These are phyloP conservation scores for Ophiosphaerella korrae DNA, from an alignment of 2,329 filamentous ascomycete genomes.

Conservation along the genomic window DNA sequence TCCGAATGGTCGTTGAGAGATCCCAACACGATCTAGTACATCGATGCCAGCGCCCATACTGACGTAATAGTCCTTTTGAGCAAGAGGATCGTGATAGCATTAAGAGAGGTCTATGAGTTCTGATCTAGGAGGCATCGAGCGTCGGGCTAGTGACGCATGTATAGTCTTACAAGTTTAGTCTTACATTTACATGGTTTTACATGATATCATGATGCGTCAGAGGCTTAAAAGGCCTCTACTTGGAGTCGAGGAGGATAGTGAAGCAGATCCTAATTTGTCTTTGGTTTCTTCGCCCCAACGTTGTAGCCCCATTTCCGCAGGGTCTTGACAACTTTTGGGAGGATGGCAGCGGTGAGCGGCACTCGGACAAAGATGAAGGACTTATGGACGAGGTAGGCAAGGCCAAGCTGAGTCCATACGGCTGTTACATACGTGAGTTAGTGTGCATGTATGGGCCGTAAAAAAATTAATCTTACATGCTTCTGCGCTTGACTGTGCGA, in stretches of 20 bases:
- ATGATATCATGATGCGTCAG: slow-evolving; percentile 1
- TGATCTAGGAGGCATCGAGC: neutral
- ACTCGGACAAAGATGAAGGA: slow-evolving; percentile 97
- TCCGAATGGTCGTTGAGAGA: too few species aligned
- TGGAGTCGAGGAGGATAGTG: neutral
- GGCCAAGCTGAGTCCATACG: slow-evolving; percentile 82
- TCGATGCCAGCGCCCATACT: too few species aligned
- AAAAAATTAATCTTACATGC: slow-evolving; percentile 69
- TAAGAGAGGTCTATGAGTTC: neutral
- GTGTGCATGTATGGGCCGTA: neutral
- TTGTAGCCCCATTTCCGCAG: slow-evolving; percentile 91
- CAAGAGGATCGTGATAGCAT: too few species aligned
- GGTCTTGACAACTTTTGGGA: slow-evolving; percentile 91
- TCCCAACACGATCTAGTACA: too few species aligned
- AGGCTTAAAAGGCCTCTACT: neutral
- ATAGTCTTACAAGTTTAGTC: slow-evolving; percentile 1
- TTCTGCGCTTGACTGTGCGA: slow-evolving; percentile 66
- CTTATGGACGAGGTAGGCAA: slow-evolving; percentile 98
- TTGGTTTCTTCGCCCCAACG: slow-evolving; percentile 75
- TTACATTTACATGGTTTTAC: slow-evolving; percentile 3
- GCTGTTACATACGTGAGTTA: slow-evolving; percentile 49
- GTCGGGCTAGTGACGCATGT: neutral
- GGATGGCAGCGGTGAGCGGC: slow-evolving; percentile 85
- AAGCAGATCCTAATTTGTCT: slow-evolving; percentile 17
- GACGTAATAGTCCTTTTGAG: neutral